phyloP scores from a whole-genome alignment of 352 stramenopile species.

The Thraustochytrium striatum region DNA sequence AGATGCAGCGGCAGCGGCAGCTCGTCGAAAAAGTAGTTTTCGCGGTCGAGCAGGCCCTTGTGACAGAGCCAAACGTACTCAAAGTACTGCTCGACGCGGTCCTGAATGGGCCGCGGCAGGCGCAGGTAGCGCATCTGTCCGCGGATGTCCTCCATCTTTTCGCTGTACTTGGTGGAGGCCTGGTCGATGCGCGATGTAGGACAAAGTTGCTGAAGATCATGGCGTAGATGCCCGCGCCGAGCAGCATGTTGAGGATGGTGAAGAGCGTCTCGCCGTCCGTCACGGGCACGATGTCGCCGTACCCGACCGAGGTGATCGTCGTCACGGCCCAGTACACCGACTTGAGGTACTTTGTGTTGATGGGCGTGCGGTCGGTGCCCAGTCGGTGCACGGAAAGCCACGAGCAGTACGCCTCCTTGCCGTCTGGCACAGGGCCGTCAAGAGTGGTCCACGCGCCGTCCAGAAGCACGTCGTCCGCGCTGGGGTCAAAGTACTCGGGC shows the following conservation, averaged over 20 bases:
- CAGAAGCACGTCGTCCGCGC: conserved; percentile 60
- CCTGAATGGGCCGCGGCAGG: not conserved
- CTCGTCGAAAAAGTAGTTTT: conserved; percentile 45
- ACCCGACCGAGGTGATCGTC: conserved; percentile 70
- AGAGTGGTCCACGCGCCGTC: conserved; percentile 50
- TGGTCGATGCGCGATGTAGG: conserved; percentile 63
- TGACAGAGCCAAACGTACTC: conserved; percentile 39
- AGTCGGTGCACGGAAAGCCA: conserved; percentile 41
- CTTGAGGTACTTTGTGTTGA: conserved; percentile 64
- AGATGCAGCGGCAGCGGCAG: conserved; percentile 34
- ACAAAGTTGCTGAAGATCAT: conserved; percentile 75
- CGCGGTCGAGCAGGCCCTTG: conserved; percentile 2
- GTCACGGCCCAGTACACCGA: conserved; percentile 74
- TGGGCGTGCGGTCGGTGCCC: not conserved
- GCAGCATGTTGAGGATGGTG: conserved; percentile 65
- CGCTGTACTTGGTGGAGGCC: not conserved
- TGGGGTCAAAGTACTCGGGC: conserved; percentile 13
- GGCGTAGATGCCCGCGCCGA: conserved; percentile 70
- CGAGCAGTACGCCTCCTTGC: conserved; percentile 22
- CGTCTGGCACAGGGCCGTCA: conserved; percentile 46
- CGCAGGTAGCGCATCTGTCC: conserved; percentile 30
- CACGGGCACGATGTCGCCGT: conserved; percentile 70
- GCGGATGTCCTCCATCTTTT: conserved; percentile 45
- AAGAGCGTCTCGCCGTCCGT: conserved; percentile 68
- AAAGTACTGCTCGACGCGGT: conserved; percentile 45